Evolutionary conservation across 2,329 filamentous ascomycete species (phyloP), one percentile per base, ranked within the genome.

Genomic region (Myriosclerotinia duriaeana): DNA sequence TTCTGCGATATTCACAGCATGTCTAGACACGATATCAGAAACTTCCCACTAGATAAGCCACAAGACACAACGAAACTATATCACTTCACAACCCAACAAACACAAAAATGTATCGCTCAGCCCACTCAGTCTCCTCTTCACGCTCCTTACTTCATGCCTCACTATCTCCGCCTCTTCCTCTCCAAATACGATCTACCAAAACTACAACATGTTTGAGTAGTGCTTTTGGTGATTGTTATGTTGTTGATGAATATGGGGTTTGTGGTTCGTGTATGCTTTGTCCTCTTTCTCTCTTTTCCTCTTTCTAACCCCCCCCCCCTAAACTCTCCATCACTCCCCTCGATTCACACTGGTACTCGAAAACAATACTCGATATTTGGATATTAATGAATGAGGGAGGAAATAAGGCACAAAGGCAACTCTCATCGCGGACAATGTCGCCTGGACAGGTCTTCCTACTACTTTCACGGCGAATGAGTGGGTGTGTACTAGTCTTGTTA

Each of bases 201-300:
- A 66, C 68, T 20, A 68, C 56, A 12, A 59, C 64, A 52, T 64
- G 60, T 65, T 53, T 62, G 46, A 67, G 36, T 72, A 53, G 38
- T 48, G 38, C 42, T 61, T 53, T 60, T 20, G 64, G 64, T 20
- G 64, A 55, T 11, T 62, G 64, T 30, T 66, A 55, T 17, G 22
- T 26, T 22, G 6, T 62, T 12, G 64, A 66, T 53, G 17, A 26
- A 0, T 36, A 46, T 20, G 64, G 50, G 3, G 2, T 5, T 40
- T 66, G 54, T 34, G 42, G 55, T 20, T 46, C 34, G 30, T 66
- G 64, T 66, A 42, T 34, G 54, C 44, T 40, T 20, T 20, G 2
- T n/a, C 20, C 2, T 1, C 20, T 15, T 1, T 26, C 58, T 38
- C 26, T 38, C 20, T 15, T 17, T 4, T 2, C 7, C 26, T 38